These are phyloP conservation scores for Colletotrichum cuscutae DNA, from an alignment of 2,329 filamentous ascomycete species.

Conservation along the genomic window DNA sequence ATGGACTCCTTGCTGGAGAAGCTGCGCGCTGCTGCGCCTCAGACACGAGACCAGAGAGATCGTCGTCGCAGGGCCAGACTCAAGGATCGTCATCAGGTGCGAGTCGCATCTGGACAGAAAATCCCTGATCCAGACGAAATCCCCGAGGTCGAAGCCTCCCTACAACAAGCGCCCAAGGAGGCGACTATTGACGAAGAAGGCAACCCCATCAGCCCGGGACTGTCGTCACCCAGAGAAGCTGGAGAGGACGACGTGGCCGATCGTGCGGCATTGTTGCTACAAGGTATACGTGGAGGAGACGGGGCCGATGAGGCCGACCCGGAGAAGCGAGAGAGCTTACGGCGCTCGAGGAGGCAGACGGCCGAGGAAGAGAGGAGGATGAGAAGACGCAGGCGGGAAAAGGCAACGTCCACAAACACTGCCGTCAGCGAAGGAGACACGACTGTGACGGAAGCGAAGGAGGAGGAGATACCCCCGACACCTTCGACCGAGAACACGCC, in stretches of 20 bases:
- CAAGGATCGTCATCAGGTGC: slow-evolving; percentile 90
- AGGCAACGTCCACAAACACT: slow-evolving; percentile 53
- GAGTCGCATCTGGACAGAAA: slow-evolving; percentile 88
- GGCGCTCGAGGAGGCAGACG: slow-evolving; percentile 73
- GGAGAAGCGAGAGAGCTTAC: slow-evolving; percentile 68
- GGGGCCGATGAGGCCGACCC: slow-evolving; percentile 62
- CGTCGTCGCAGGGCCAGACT: slow-evolving; percentile 86
- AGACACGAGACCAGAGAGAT: slow-evolving; percentile 89
- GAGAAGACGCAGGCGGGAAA: slow-evolving; percentile 74
- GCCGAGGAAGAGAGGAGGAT: slow-evolving; percentile 81
- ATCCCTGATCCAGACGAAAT: slow-evolving; percentile 79
- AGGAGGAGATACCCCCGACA: slow-evolving; percentile 35
- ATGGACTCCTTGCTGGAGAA: slow-evolving; percentile 98
- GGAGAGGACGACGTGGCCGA: slow-evolving; percentile 82
- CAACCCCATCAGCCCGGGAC: slow-evolving; percentile 61
- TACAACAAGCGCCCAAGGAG: slow-evolving; percentile 47
- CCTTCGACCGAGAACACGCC: slow-evolving; percentile 34
- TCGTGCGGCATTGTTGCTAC: slow-evolving; percentile 83
- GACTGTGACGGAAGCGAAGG: slow-evolving; percentile 29
- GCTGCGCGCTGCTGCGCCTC: slow-evolving; percentile 89
- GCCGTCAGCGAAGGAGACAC: slow-evolving; percentile 38
- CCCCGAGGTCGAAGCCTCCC: slow-evolving; percentile 61
- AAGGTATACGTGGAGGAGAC: slow-evolving; percentile 80
- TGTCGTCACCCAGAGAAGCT: slow-evolving; percentile 55
- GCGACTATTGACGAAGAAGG: slow-evolving; percentile 59